Evolutionary conservation across 2,329 filamentous ascomycete genomes (phyloP).

Genomic region (Aureobasidium uvarum): DNA sequence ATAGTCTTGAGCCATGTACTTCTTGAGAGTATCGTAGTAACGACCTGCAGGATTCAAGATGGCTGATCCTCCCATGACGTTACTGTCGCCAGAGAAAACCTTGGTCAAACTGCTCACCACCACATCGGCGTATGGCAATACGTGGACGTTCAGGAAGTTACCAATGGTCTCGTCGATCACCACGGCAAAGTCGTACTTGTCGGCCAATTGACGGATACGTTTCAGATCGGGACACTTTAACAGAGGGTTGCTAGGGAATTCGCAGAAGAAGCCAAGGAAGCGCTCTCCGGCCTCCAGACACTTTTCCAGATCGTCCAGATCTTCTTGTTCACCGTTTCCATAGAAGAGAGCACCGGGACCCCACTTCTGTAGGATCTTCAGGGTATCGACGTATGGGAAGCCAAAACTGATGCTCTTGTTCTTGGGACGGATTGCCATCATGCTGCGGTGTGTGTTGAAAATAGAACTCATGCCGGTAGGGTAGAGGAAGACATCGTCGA

Average conservation of each 20-base stretch:
- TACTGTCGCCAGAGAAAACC: conserved; percentile 94
- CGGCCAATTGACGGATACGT: conserved; percentile 76
- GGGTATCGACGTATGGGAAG: conserved; percentile 96
- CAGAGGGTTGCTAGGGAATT: conserved; percentile 92
- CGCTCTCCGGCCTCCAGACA: conserved; percentile 69
- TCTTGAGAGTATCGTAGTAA: conserved; percentile 69
- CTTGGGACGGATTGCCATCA: conserved; percentile 63
- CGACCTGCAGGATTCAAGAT: conserved; percentile 65
- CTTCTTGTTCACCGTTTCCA: conserved; percentile 70
- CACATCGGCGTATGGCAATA: conserved; percentile 83
- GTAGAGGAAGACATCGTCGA: conserved; percentile 85
- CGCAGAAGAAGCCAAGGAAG: conserved; percentile 83
- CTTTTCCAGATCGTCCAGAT: conserved; percentile 78
- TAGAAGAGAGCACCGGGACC: conserved; percentile 88
- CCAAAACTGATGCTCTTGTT: conserved; percentile 84
- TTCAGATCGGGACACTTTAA: conserved; percentile 78
- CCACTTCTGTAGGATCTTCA: conserved; percentile 94
- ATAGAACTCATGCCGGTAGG: conserved; percentile 95
- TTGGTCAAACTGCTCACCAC: conserved; percentile 96
- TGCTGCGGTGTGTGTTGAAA: conserved; percentile 76
- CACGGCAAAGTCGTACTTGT: conserved; percentile 82
- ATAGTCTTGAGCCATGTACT: conserved; percentile 60
- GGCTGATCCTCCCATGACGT: conserved; percentile 87
- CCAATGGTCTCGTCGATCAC: conserved; percentile 96
- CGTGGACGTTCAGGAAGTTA: conserved; percentile 93